phyloP scores from a whole-genome alignment of 768 basidiomycete species.

The Leccinum subgranulosum region DNA sequence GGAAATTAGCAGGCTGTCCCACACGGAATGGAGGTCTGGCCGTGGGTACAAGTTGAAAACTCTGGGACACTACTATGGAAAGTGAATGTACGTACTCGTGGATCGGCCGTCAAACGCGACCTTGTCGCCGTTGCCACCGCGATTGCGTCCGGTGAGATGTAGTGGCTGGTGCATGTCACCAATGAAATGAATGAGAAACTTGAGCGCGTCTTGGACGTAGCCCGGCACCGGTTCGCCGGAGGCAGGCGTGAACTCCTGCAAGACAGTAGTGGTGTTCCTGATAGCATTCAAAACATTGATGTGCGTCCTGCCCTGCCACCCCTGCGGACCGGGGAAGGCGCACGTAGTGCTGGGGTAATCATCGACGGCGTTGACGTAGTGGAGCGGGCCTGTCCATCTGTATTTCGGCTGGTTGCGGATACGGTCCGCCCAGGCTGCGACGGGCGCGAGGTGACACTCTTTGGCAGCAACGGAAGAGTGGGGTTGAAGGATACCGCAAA shows the following conservation, averaged over 20 bases:
- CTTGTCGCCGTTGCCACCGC: constrained; percentile 82
- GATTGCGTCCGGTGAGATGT: constrained; percentile 83
- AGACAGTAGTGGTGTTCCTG: constrained; percentile 66
- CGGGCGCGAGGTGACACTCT: constrained; percentile 75
- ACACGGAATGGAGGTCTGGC: constrained; percentile 79
- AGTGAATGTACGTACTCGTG: constrained; percentile 54
- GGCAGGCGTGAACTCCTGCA: constrained; percentile 46
- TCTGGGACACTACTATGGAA: neutral
- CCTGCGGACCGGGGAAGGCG: constrained; percentile 67
- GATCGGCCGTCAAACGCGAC: constrained; percentile 69
- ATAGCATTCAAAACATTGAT: constrained; percentile 77
- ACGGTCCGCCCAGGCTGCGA: constrained; percentile 88
- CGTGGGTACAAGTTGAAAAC: neutral
- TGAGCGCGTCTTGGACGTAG: constrained; percentile 73
- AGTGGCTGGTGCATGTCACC: constrained; percentile 95
- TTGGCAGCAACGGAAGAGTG: constrained; percentile 20
- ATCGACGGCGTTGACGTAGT: constrained; percentile 70
- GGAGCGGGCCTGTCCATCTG: constrained; percentile 71
- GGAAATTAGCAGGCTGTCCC: constrained; percentile 83
- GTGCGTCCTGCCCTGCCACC: constrained; percentile 60
- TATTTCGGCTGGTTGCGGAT: constrained; percentile 48
- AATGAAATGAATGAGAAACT: constrained; percentile 90
- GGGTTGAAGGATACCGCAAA: constrained; percentile 67
- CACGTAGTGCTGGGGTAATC: constrained; percentile 81
- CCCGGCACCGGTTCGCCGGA: constrained; percentile 22